Base-by-base conservation (phyloP, 163 green algal genomes). In the Chlamydomonas reinhardtii region DNA sequence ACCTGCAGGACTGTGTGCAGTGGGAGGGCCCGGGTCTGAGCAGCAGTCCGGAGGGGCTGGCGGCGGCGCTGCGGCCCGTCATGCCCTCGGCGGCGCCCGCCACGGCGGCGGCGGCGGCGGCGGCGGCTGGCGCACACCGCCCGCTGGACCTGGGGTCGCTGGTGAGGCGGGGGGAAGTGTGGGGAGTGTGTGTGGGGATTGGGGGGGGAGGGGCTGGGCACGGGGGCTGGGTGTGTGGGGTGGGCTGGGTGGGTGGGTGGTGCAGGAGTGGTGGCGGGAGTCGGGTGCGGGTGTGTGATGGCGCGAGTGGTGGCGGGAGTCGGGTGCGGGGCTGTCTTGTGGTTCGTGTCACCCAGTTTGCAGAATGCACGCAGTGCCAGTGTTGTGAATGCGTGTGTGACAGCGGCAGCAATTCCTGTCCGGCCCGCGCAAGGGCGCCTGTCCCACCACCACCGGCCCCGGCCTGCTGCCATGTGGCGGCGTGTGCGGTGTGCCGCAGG, bases 21-120 rank as follows among this genome's bases (percentile, higher is more conserved):
- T 85, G 79, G 79, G 79, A 77, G 27, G 69, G 79, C 4, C 43
- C 22, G 5, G 68, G 68, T 9, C n/a, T 85, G 32, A 85, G 68
- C 19, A 25, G 52, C 12, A 78, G 66, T 9, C 15, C 79, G 1
- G 79, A 85, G 32, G 68, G 32, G 20, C 68, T 85, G 32, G 31
- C 56, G 52, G 34, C 52, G 25, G 52, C 79, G 54, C 68, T 85
- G 32, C 31, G 79, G 2, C 22, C 22, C 52, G 69, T 85, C 15
- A 52, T 72, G 27, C 74, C 73, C 19, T 32, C 43, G 1, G 16
- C 72, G 39, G 4, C 43, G 2, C 37, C 22, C n/a, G 2, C 27
- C n/a, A 17, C 72, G 39, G 52, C n/a, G 9, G 62, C 62, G 24
- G 34, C 34, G 75, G 59, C 34, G 35, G 20, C 52, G 27, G 54